Evolutionary conservation across 495 filamentous ascomycete genomes (phyloP), one percentile per base, ranked within the genome.

Genomic region (Cetradonia linearis): DNA sequence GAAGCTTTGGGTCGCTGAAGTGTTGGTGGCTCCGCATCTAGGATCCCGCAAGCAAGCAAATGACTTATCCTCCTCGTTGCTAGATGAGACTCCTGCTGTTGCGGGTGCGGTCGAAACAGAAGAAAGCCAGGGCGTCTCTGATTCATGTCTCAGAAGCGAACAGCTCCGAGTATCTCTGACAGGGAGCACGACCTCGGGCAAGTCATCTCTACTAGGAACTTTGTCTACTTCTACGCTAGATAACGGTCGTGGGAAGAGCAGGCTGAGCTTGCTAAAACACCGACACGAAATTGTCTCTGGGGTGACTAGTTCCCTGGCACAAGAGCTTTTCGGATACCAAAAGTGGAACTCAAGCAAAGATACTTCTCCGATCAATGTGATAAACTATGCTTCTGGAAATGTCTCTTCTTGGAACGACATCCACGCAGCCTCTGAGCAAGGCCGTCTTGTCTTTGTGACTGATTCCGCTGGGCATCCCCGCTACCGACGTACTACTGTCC

Each of bases 401-500:
- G 84, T 95, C 55, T 87, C 91, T 46, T 89, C 87, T 36, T 98
- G 93, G 93, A 86, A 87, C 64, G 93, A 97, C 70, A 91, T 96
- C 50, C 93, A 98, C 70, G 75, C 77, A 30, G 77, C 83, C n/a
- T 82, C 89, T 2, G 80, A 80, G 30, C 74, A 76, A 25, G 88
- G 87, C 20, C 84, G 94, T 54, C 72, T 98, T 6, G 88, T 91
- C 13, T 88, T 96, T 60, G 70, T 96, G 13, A 86, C 90, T 0
- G 93, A 98, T 68, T 91, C 92, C 37, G 91, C 93, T 3, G 93
- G 93, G 2, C 88, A 93, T 58, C 84, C 89, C 8, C 82, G 88
- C 38, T 97, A 90, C 71, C 78, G 90, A 44, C 83, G 92, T 59
- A 96, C 94, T 2, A 91, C 86, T 5, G 75, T 97, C 34, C 79